Base-by-base conservation (phyloP, 805 yeast species). In the Kodamaea restingae region DNA sequence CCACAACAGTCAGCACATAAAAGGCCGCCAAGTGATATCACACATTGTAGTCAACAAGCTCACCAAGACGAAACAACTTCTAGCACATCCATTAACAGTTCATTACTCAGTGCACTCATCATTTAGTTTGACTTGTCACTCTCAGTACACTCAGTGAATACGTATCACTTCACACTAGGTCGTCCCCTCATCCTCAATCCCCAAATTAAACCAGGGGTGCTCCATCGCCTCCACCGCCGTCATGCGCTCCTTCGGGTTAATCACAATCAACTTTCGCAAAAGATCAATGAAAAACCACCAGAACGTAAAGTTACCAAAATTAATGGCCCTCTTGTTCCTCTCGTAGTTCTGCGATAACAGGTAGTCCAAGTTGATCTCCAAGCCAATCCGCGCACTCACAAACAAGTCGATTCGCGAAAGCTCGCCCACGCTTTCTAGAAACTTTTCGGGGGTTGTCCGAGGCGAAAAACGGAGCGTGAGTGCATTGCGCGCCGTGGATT, bases 241-340 rank as follows among this genome's bases (percentile, higher is more conserved):
- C 35, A 69, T 50, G 36, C 74, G 48, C 24, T 64, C 60, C 14
- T 53, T 46, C 2, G 73, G 73, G 37, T 65, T 57, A 4, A 69
- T 59, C 24, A 66, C 59, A 40, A 69, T 63, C 39, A 69, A 50
- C 42, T 66, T 64, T 22, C 55, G 52, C 18, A 68, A 50, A 36
- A 69, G 52, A 42, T 69, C 73, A 33, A 69, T 63, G 58, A 88
- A 88, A 61, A 75, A 75, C 68, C 76, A 84, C 96, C 97, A 90
- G 60, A 88, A 88, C 32, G 77, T 71, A 56, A 83, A 83, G 40
- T 80, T 77, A 32, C 83, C 84, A 51, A 69, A 69, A 43, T 58
- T 69, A 58, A 62, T 80, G 69, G 50, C 61, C 41, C 62, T 58
- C 45, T 57, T 60, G 42, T 67, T 65, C 42, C 56, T 58, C 20